Conservation (phyloP, 257 asterid species). For the Jasminum sambac region DNA sequence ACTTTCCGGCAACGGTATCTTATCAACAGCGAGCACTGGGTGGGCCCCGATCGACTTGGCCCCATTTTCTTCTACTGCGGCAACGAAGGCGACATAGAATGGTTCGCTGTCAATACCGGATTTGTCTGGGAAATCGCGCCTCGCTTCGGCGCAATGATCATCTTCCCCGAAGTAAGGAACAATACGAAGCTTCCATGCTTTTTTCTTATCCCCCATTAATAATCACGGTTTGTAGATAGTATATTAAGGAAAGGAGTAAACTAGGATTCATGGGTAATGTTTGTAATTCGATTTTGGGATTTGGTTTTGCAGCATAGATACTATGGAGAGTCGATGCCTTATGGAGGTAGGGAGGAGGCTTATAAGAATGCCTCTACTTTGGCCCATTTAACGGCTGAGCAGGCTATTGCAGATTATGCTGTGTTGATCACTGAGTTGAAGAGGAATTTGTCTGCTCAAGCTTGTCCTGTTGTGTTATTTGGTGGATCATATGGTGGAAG, state of each 20-base stretch:
- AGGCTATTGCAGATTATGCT: constrained; percentile 89
- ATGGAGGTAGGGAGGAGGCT: constrained; percentile 70
- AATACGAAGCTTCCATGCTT: not conserved
- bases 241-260: not conserved
- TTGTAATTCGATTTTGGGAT: constrained; percentile 1
- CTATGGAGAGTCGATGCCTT: constrained; percentile 91
- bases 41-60: constrained; percentile 51
- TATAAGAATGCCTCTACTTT: constrained; percentile 66
- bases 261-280: not conserved
- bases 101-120: constrained; percentile 91
- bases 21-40: constrained; percentile 70
- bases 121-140: constrained; percentile 90
- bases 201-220: not conserved
- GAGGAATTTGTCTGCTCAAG: constrained; percentile 72
- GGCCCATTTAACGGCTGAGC: constrained; percentile 82
- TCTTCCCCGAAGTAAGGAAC: constrained; percentile 88
- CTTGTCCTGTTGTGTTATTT: constrained; percentile 77
- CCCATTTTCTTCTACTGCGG: constrained; percentile 94
- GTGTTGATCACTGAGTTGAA: constrained; percentile 79
- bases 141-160: constrained; percentile 72
- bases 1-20: constrained; percentile 76
- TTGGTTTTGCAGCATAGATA: constrained; percentile 79
- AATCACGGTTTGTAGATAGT: not conserved
- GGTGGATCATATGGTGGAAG: constrained; percentile 99
- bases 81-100: constrained; percentile 87